Percentiles rank a stretch among this genome's conserved stretches.
These are phyloP conservation scores for Quercus parvula DNA, from an alignment of 306 rosid genomes.

Conservation along the genomic window DNA sequence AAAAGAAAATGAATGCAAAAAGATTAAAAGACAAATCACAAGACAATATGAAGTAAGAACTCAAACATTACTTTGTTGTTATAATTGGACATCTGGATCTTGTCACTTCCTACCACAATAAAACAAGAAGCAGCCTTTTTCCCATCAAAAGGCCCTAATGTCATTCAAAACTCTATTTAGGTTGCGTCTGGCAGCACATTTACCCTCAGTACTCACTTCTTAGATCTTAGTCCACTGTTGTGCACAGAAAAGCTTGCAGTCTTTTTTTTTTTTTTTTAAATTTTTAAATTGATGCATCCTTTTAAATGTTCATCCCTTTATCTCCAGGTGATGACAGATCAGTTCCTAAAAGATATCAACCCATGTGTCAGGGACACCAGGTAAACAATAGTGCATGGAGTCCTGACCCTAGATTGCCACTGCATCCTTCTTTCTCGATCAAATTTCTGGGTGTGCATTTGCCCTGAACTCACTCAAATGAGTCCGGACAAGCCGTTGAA, in stretches of 20 bases:
- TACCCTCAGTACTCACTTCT: constrained; percentile 11
- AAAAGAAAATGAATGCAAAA: not conserved
- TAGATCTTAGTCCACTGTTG: constrained; percentile 11
- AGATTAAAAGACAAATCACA: not conserved
- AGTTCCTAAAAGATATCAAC: constrained; percentile 66
- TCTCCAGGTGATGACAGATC: constrained; percentile 34
- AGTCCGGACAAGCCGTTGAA: constrained; percentile 61
- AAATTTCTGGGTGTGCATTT: constrained; percentile 86
- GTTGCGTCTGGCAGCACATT: not conserved
- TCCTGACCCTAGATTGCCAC: constrained; percentile 88
- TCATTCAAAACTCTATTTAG: not conserved
- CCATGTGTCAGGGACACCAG: constrained; percentile 91
- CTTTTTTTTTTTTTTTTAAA: constrained; percentile 6
- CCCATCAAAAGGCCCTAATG: not conserved
- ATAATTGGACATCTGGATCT: not conserved
- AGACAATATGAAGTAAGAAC: not conserved
- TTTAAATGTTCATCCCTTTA: constrained; percentile 13
- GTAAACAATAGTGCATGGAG: constrained; percentile 96
- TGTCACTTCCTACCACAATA: not conserved
- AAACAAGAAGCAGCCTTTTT: constrained; percentile 3
- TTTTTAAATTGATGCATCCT: not conserved
- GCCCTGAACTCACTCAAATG: constrained; percentile 81
- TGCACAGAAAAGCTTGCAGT: not conserved
- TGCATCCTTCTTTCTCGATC: constrained; percentile 89
- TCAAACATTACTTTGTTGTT: not conserved